Evolutionary conservation across 441 rosid species (phyloP), one percentile per base, ranked within the genome.

Genomic region (Croton setiger): DNA sequence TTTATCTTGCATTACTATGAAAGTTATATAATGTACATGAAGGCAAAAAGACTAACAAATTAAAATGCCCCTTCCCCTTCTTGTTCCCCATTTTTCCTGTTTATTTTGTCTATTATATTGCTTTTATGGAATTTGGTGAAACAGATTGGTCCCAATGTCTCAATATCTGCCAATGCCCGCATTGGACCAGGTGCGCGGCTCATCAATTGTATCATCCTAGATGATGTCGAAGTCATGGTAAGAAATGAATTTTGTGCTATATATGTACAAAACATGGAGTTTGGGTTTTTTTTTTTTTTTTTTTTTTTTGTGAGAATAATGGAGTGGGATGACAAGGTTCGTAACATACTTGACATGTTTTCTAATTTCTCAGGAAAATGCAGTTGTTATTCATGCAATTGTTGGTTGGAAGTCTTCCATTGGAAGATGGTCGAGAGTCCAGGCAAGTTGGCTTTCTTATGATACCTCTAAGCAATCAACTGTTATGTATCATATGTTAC

Each of bases 171-270:
- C 17, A 91, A 91, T 86, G 98, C 95, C 75, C 96, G 92, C 69
- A 85, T 93, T 64, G 98, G 97, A 81, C 86, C 95, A 5, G 98
- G 98, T 60, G 97, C 88, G 66, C 87, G 97, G 85, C 98, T 93
- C 67, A 87, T 85, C 66, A 84, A 83, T 64, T 93, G 98, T 77
- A 89, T 91, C 74, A 87, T 93, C 69, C 89, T 93, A 59, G 98
- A 93, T 51, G 87, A 80, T 17, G 96, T 93, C 68, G 94, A 89
- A 81, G 83, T 93, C 83, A 83, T 84, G 94, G 98, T 93, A 83
- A 63, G 79, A 63, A 66, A 55, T 63, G n/a, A 73, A 11, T 67
- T 57, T 44, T 7, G 6, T 37, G 48, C 37, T 37, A 47, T 18
- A 5, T 9, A 23, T 23, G 14, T 11, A n/a, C 5, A 3, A n/a